Percentiles rank a stretch among this genome's conserved stretches.
These are phyloP conservation scores for Aureobasidium sp. DNA, from an alignment of 2,329 filamentous ascomycete species.

Conservation along the genomic window DNA sequence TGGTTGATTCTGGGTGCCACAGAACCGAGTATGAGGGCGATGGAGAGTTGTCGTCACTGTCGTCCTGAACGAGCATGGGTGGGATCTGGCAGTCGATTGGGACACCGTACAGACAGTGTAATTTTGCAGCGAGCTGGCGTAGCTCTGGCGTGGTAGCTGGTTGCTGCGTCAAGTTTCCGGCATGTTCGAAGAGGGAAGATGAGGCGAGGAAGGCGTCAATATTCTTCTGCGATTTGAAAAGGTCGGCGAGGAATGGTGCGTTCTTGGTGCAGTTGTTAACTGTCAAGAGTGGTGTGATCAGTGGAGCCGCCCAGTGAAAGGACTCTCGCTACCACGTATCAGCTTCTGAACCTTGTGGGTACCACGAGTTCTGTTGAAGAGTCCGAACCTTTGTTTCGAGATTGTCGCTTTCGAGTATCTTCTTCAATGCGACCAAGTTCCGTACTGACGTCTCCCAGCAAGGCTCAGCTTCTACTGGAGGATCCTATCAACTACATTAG, in stretches of 20 bases:
- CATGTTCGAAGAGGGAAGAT: slow-evolving; percentile 55
- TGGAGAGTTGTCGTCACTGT: slow-evolving; percentile 5
- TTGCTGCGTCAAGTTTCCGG: slow-evolving; percentile 35
- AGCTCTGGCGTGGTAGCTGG: slow-evolving; percentile 33
- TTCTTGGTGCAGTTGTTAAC: slow-evolving; percentile 36
- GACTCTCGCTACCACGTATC: slow-evolving; percentile 25
- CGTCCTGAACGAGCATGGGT: slow-evolving; percentile 13
- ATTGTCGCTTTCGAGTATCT: slow-evolving; percentile 36
- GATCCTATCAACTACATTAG: slow-evolving; percentile 1
- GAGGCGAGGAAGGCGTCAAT: slow-evolving; percentile 53
- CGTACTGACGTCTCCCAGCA: slow-evolving; percentile 31
- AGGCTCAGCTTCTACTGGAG: slow-evolving; percentile 17
- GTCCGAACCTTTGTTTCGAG: slow-evolving; percentile 28
- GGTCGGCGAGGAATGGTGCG: slow-evolving; percentile 26
- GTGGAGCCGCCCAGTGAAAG: slow-evolving; percentile 18
- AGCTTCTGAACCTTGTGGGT: neutral
- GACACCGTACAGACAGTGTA: slow-evolving; percentile 53
- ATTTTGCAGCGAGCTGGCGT: slow-evolving; percentile 59
- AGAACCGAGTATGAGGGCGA: neutral
- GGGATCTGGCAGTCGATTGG: slow-evolving; percentile 35
- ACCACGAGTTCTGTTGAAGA: neutral
- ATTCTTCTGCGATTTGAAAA: slow-evolving; percentile 41
- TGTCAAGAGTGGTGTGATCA: slow-evolving; percentile 19
- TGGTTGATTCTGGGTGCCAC: neutral
- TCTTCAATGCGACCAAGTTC: slow-evolving; percentile 30